Evolutionary conservation across 2,329 filamentous ascomycete genomes (phyloP).

Genomic region (Fusarium falciforme): DNA sequence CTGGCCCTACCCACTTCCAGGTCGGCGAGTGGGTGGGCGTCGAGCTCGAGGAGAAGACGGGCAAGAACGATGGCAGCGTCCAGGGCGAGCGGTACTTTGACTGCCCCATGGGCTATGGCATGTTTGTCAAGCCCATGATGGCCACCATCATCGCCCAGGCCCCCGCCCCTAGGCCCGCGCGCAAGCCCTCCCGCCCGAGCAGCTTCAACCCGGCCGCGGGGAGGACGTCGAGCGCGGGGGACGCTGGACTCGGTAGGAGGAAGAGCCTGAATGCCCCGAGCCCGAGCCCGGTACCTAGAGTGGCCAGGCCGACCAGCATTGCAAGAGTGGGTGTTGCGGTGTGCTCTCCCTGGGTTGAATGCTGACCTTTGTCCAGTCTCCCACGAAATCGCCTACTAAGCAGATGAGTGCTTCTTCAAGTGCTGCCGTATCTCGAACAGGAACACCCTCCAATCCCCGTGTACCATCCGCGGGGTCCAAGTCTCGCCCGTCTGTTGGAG

Average conservation of each 20-base stretch:
- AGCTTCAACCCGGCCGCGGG: conserved; percentile 59
- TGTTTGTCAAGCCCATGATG: conserved; percentile 85
- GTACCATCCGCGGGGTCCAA: conserved; percentile 59
- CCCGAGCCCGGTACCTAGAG: conserved; percentile 74
- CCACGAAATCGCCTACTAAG: conserved; percentile 84
- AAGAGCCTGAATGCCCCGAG: conserved; percentile 79
- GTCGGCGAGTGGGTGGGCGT: conserved; percentile 89
- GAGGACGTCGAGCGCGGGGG: conserved; percentile 56
- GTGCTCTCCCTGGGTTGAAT: conserved; percentile 4
- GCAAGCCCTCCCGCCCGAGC: conserved; percentile 59
- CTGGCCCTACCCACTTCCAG: conserved; percentile 83
- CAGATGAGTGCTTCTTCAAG: conserved; percentile 70
- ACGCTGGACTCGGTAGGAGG: conserved; percentile 68
- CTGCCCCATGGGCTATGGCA: conserved; percentile 79
- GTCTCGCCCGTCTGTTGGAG: conserved; percentile 66
- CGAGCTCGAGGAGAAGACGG: conserved; percentile 82
- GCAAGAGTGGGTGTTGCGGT: conserved; percentile 59
- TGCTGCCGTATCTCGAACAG: conserved; percentile 70
- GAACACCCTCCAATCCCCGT: conserved; percentile 69
- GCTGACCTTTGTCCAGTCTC: conserved; percentile 65
- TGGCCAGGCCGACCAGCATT: conserved; percentile 66
- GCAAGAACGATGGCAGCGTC: conserved; percentile 95
- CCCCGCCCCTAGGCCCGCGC: conserved; percentile 51
- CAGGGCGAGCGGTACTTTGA: conserved; percentile 90
- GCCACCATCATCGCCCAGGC: conserved; percentile 69